Evolutionary conservation across 164 flowering plant genomes (phyloP), one percentile per base, ranked within the genome.

Genomic region (Piper longum): DNA sequence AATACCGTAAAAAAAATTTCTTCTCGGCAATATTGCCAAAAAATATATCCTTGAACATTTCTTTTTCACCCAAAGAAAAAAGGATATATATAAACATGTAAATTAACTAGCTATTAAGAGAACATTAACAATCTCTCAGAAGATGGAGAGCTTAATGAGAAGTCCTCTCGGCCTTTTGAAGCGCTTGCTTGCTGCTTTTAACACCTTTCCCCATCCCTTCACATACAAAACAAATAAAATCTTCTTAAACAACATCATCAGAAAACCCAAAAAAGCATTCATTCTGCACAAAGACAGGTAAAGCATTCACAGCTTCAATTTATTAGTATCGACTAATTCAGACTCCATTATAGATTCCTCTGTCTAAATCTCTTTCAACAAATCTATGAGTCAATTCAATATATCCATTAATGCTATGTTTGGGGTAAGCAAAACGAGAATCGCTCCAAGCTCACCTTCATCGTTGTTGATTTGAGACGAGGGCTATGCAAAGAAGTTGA

Each of bases 151-250:
- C 52, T 48, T 48, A 9, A 48, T 48, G 52, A 1, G 52, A 5
- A 48, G 52, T 16, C 73, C 77, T 71, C 71, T 75, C 64, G 66
- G 70, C 64, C 66, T 82, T 77, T 79, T 83, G 76, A 83, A 81
- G 17, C 75, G 80, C 60, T 78, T 83, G 2, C 80, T 60, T 4
- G 84, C 85, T 52, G 79, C 84, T 63, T 69, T 79, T 57, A 83
- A 66, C 57, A 74, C 67, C 67, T 69, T 78, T 16, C 17, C 57
- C 87, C 84, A 81, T 44, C 78, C 78, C 84, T 83, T 74, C 41
- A 17, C 48, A 4, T 7, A 7, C 48, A 16, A 64, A 7, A 58
- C 12, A 45, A 60, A 51, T 9, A 43, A 8, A 55, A 56, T 9
- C n/a, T 7, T 4, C 9, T 39, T 9, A 42, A 7, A 6, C 14